Conservation (phyloP, 148 eudicot species). For the Suaeda aralocaspica region DNA sequence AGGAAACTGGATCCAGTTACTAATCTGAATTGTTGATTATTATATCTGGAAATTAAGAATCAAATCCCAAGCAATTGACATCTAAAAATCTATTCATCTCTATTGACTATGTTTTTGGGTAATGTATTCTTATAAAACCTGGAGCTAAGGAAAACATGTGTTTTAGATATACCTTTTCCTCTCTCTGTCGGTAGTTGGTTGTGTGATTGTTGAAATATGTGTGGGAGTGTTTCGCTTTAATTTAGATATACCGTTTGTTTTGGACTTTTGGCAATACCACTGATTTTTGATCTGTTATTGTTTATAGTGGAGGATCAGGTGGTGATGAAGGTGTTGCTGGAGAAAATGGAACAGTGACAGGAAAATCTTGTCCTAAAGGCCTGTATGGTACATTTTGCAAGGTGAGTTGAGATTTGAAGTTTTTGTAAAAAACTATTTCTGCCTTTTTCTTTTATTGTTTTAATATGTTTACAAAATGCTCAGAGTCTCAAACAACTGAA, state of each 20-base stretch:
- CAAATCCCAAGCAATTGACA: not conserved
- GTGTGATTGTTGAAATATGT: not conserved
- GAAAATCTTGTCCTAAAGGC: constrained; percentile 86
- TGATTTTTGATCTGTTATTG: constrained; percentile 17
- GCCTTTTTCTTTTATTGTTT: not conserved
- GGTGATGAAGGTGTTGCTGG: constrained; percentile 56
- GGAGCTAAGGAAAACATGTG: no score
- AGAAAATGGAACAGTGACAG: constrained; percentile 77
- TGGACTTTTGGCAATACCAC: not conserved
- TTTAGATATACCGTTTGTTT: no score
- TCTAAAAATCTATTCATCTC: not conserved
- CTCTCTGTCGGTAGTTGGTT: not conserved
- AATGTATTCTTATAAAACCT: no score
- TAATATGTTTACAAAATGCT: not conserved
- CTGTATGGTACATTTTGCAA: constrained; percentile 79
- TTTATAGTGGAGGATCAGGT: constrained; percentile 74
- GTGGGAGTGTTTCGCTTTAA: not conserved
- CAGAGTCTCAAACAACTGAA: not conserved
- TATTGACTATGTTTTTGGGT: no score
- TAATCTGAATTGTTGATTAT: not conserved
- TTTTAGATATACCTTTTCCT: no score
- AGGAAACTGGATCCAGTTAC: not conserved
- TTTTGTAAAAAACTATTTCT: not conserved
- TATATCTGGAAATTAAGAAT: not conserved
- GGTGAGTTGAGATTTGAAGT: constrained; percentile 33